These are phyloP conservation scores for Heritiera fomes DNA, from an alignment of 345 rosid genomes.

Conservation along the genomic window DNA sequence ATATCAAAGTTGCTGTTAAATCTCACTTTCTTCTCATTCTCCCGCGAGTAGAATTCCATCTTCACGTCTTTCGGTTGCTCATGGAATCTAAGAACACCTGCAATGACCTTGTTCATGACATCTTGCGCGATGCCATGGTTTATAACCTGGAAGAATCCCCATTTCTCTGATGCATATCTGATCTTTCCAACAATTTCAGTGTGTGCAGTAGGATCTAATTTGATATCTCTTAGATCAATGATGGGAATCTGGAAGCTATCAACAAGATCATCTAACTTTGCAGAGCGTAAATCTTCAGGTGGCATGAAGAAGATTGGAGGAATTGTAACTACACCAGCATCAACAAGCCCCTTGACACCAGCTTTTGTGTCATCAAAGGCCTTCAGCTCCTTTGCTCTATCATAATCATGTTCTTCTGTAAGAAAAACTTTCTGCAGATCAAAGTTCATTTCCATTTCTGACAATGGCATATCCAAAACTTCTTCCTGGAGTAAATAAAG, in stretches of 20 bases:
- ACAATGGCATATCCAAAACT: background rate
- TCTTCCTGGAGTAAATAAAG: background rate
- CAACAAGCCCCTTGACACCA: too few species aligned
- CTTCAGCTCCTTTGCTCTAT: background rate
- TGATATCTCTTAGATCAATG: background rate
- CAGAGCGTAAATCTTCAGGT: background rate
- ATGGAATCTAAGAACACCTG: conserved; percentile 19
- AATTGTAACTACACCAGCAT: too few species aligned
- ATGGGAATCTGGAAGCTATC: background rate
- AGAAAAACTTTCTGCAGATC: background rate
- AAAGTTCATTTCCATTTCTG: background rate
- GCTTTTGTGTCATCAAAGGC: background rate
- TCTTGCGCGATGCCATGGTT: conserved; percentile 23
- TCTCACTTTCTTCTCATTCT: conserved; percentile 19
- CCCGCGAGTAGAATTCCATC: background rate
- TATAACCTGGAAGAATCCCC: conserved; percentile 23
- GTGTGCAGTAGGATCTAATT: background rate
- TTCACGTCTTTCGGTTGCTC: conserved; percentile 24
- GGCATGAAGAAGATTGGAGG: background rate
- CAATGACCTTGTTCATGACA: conserved; percentile 6
- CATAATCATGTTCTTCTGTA: background rate
- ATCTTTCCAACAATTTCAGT: background rate
- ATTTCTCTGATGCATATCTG: conserved; percentile 12
- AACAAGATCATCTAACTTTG: background rate
- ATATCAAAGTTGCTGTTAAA: conserved; percentile 21